Conservation (phyloP, 1,284 basidiomycete species). For the Thecaphora frezii region DNA sequence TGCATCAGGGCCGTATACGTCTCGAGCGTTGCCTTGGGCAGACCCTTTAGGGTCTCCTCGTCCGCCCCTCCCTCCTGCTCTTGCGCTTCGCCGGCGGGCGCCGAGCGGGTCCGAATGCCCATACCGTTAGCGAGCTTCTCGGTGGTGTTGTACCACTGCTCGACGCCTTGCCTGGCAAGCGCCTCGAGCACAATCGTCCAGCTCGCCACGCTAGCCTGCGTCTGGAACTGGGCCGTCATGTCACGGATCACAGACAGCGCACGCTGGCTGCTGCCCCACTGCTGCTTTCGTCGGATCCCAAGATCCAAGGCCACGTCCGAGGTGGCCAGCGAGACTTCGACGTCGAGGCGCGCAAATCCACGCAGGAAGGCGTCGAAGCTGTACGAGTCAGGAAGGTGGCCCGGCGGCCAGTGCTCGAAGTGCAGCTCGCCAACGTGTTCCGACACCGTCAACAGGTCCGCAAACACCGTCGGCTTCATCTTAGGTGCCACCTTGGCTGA, state of each 20-base stretch:
- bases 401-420: slow-evolving; percentile 24
- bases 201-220: slow-evolving; percentile 14
- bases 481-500: no score
- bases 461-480: no score
- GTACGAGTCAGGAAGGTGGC: slow-evolving; percentile 18
- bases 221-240: slow-evolving; percentile 18
- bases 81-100: not conserved
- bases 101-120: slow-evolving; percentile 16
- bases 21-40: slow-evolving; percentile 16
- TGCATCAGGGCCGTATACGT: slow-evolving; percentile 29
- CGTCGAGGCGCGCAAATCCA: slow-evolving; percentile 20
- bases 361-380: slow-evolving; percentile 27
- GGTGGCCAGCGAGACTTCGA: not conserved
- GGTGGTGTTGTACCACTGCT: slow-evolving; percentile 11
- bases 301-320: no score
- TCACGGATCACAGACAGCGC: slow-evolving; percentile 23
- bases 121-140: slow-evolving; percentile 11
- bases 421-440: not conserved
- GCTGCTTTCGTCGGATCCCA: no score
- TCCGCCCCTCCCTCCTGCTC: no score
- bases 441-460: not conserved
- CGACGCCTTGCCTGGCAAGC: slow-evolving; percentile 18
- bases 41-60: not conserved
- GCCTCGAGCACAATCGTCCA: slow-evolving; percentile 38
- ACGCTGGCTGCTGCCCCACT: slow-evolving; percentile 18